phyloP scores from a whole-genome alignment of 345 rosid genomes.

The Arabidopsis arenosa region DNA sequence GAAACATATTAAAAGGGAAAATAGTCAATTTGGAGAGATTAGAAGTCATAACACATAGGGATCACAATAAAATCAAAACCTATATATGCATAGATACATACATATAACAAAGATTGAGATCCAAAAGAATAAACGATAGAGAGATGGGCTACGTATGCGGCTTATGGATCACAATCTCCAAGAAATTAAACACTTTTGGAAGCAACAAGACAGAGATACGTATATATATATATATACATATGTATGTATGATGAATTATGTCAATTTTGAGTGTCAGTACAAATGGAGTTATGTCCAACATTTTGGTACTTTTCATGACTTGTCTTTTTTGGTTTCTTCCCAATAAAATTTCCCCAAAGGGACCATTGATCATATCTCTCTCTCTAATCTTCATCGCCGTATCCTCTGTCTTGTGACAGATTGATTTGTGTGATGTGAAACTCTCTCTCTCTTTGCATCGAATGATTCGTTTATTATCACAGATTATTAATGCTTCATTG shows the following conservation, averaged over 20 bases:
- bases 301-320: slow-evolving; percentile 50
- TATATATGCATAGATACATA: slow-evolving; percentile 6
- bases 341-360: slow-evolving; percentile 39
- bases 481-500: slow-evolving; percentile 26
- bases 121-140: slow-evolving; percentile 41
- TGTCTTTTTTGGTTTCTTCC: slow-evolving; percentile 42
- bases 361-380: slow-evolving; percentile 40
- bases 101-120: slow-evolving; percentile 22
- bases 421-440: slow-evolving; percentile 42
- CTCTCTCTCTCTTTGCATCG: slow-evolving; percentile 13
- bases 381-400: slow-evolving; percentile 38
- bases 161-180: slow-evolving; percentile 47
- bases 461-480: slow-evolving; percentile 37
- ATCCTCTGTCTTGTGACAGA: slow-evolving; percentile 42
- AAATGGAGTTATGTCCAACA: slow-evolving; percentile 45
- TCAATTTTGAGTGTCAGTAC: slow-evolving; percentile 37
- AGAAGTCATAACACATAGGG: slow-evolving; percentile 1
- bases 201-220: slow-evolving; percentile 37
- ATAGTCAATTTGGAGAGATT: slow-evolving; percentile 24
- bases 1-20: not conserved
- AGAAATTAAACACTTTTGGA: slow-evolving; percentile 41
- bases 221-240: not conserved
- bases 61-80: slow-evolving; percentile 1
- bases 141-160: slow-evolving; percentile 49
- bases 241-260: slow-evolving; percentile 19